phyloP scores from a whole-genome alignment of 805 yeast genomes.

The Starmera dryadoides region DNA sequence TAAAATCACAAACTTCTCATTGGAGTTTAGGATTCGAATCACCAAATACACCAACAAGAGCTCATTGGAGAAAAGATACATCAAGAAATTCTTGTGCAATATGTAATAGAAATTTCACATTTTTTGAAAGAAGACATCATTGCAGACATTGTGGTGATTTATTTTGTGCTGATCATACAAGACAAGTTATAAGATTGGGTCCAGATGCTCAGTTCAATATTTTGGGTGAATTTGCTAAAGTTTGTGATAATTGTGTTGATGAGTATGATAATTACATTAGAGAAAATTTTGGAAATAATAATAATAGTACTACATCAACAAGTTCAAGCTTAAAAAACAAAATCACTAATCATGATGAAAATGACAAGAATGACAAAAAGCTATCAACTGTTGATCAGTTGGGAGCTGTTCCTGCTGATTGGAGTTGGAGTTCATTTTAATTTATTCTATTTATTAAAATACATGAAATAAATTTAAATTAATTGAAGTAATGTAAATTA shows the following conservation, averaged over 20 bases:
- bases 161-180: constrained; percentile 63
- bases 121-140: constrained; percentile 75
- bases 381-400: constrained; percentile 31
- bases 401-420: constrained; percentile 63
- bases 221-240: constrained; percentile 58
- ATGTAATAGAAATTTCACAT: constrained; percentile 65
- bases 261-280: constrained; percentile 49
- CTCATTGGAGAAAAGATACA: constrained; percentile 73
- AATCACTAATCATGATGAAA: constrained; percentile 4
- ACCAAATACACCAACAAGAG: constrained; percentile 30
- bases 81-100: constrained; percentile 55
- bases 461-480: too few species aligned
- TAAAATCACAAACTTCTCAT: constrained; percentile 19
- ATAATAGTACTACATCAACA: constrained; percentile 2
- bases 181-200: constrained; percentile 47
- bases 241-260: constrained; percentile 59
- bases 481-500: too few species aligned
- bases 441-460: too few species aligned
- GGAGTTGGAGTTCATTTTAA: constrained; percentile 75
- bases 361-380: constrained; percentile 2
- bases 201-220: constrained; percentile 57
- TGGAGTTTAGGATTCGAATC: constrained; percentile 21
- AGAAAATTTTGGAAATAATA: constrained; percentile 12
- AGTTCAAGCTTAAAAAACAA: constrained; percentile 1
- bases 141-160: constrained; percentile 83